Conservation (phyloP, 192 early-diverging fungal species). For the Coemansia guatemalensis region DNA sequence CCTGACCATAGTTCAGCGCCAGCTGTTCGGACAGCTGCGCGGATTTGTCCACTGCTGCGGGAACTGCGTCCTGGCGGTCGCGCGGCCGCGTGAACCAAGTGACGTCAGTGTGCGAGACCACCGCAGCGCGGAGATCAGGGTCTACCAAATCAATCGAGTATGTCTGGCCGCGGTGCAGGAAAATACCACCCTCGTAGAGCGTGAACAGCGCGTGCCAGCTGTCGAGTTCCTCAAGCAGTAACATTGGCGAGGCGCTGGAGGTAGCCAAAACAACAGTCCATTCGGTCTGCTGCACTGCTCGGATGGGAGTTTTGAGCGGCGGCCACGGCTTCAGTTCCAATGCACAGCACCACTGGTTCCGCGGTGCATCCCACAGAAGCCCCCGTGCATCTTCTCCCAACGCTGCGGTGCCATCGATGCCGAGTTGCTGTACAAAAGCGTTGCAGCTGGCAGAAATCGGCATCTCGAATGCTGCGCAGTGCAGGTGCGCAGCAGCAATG, state of each 20-base stretch:
- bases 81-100: conserved; percentile 34
- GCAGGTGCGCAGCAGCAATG: conserved; percentile 58
- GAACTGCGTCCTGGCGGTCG: conserved; percentile 4
- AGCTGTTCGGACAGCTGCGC: background rate
- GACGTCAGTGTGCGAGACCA: conserved; percentile 19
- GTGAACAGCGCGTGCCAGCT: conserved; percentile 22
- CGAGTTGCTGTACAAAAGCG: background rate
- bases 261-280: conserved; percentile 23
- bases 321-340: conserved; percentile 42
- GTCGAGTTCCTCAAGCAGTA: conserved; percentile 47
- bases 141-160: conserved; percentile 34
- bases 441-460: conserved; percentile 8
- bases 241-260: background rate
- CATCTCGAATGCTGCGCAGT: conserved; percentile 72
- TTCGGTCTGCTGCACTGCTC: conserved; percentile 4
- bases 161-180: conserved; percentile 32
- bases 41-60: background rate
- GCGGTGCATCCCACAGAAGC: conserved; percentile 18
- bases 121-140: conserved; percentile 10
- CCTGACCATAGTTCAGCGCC: conserved; percentile 2
- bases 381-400: background rate
- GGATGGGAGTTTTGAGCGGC: conserved; percentile 31
- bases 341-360: conserved; percentile 12
- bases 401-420: background rate
- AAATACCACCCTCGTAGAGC: conserved; percentile 46